Evolutionary conservation across 176 grass and related monocot species (phyloP).

Genomic region (Phyllostachys edulis): DNA sequence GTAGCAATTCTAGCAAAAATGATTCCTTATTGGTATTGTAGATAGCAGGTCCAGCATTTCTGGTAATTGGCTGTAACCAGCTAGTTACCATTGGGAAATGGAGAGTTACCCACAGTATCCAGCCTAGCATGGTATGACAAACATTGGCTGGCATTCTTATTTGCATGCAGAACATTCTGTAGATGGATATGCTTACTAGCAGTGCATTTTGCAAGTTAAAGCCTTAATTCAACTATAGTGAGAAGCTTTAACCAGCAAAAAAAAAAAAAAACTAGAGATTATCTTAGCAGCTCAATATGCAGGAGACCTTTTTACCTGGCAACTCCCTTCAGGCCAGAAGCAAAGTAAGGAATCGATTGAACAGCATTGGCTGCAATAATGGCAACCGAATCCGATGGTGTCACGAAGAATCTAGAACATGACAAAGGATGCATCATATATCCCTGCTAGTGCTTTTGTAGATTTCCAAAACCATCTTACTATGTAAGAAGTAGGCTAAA

Average conservation of each 20-base stretch:
- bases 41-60: neutral
- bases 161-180: neutral
- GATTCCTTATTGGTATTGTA: neutral
- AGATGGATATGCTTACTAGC: neutral
- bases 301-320: conserved; percentile 62
- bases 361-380: conserved; percentile 99
- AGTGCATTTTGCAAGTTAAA: neutral
- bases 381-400: conserved; percentile 95
- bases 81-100: neutral
- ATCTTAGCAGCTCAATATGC: conserved; percentile 22
- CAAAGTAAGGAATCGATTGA: conserved; percentile 86
- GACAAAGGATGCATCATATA: conserved; percentile 21
- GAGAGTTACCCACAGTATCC: neutral
- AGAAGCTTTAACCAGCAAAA: neutral
- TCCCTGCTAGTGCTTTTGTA: conserved; percentile 13
- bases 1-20: neutral
- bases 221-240: neutral
- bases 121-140: neutral
- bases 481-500: neutral
- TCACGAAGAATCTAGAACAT: conserved; percentile 88
- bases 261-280: neutral
- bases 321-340: conserved; percentile 97
- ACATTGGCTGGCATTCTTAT: conserved; percentile 2
- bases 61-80: neutral
- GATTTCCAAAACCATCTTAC: neutral